phyloP scores from a whole-genome alignment of 2,329 filamentous ascomycete species.

The Trichophyton rubrum region DNA sequence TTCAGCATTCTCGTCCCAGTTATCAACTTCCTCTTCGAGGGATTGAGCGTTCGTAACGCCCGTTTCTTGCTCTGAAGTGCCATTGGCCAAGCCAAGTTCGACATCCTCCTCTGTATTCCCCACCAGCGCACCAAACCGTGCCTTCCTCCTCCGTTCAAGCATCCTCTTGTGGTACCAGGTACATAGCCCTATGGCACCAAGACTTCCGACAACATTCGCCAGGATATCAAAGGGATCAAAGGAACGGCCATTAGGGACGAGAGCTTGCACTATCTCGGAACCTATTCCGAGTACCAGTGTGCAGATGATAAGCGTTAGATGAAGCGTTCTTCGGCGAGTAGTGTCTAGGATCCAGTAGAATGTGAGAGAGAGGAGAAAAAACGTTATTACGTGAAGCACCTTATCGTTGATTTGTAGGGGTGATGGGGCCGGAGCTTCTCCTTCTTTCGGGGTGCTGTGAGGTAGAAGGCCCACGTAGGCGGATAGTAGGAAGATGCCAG shows the following conservation, averaged over 20 bases:
- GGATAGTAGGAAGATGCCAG: conserved; percentile 56
- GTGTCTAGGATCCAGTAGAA: conserved; percentile 99
- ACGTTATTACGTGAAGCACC: conserved; percentile 70
- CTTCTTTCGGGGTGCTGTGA: conserved; percentile 24
- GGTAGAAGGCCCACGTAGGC: conserved; percentile 68
- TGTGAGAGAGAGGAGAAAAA: conserved; percentile 68
- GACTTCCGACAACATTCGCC: conserved; percentile 72
- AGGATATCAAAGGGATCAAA: conserved; percentile 77
- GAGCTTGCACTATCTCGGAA: conserved; percentile 44
- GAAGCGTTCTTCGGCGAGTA: conserved; percentile 67
- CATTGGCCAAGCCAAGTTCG: conserved; percentile 9
- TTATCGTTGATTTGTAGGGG: conserved; percentile 69
- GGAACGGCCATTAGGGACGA: conserved; percentile 59
- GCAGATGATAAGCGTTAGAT: conserved; percentile 71
- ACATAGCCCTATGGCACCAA: conserved; percentile 58
- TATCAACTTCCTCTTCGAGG: conserved; percentile 74
- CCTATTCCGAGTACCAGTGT: conserved; percentile 49
- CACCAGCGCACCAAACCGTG: conserved; percentile 57
- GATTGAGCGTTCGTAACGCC: conserved; percentile 42
- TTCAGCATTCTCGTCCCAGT: conserved; percentile 80
- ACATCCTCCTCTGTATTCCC: conserved; percentile 31
- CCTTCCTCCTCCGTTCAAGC: conserved; percentile 70
- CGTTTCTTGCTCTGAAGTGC: conserved; percentile 46
- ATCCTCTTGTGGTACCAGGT: conserved; percentile 92
- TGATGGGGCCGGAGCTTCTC: conserved; percentile 26